phyloP scores from a whole-genome alignment of 495 filamentous ascomycete genomes.

The Penicillium mononematosum region DNA sequence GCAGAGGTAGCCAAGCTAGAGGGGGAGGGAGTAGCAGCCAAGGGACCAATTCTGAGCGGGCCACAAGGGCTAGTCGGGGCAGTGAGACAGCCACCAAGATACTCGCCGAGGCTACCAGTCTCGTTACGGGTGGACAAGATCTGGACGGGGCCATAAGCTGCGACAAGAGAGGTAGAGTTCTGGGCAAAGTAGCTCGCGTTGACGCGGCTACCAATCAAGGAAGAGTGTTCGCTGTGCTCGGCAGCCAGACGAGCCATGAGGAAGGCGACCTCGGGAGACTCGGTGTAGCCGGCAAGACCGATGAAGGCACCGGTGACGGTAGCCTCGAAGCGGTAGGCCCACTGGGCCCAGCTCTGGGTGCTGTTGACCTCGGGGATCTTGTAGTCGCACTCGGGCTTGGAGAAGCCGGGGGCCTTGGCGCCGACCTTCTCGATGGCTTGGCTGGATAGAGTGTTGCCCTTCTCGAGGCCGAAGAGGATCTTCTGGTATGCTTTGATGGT shows the following conservation, averaged over 20 bases:
- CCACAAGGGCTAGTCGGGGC: slow-evolving; percentile 28
- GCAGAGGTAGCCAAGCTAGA: slow-evolving; percentile 2
- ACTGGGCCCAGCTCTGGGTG: slow-evolving; percentile 22
- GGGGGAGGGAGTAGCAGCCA: slow-evolving; percentile 21
- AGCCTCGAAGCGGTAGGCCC: slow-evolving; percentile 26
- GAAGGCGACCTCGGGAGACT: slow-evolving; percentile 37
- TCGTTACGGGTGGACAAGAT: slow-evolving; percentile 24
- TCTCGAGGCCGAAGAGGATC: slow-evolving; percentile 27
- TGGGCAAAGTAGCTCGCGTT: slow-evolving; percentile 24
- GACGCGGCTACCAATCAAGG: slow-evolving; percentile 29
- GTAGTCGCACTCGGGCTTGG: slow-evolving; percentile 26
- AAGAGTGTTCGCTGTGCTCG: slow-evolving; percentile 29
- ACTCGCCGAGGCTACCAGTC: slow-evolving; percentile 31
- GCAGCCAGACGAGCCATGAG: slow-evolving; percentile 34
- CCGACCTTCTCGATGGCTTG: slow-evolving; percentile 27
- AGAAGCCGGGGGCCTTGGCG: slow-evolving; percentile 19
- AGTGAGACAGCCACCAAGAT: slow-evolving; percentile 28
- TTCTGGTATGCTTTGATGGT: slow-evolving; percentile 20
- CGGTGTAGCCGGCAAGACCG: slow-evolving; percentile 34
- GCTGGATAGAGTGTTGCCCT: slow-evolving; percentile 28
- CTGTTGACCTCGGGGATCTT: slow-evolving; percentile 20
- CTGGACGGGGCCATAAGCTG: slow-evolving; percentile 29
- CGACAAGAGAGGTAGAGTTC: slow-evolving; percentile 26
- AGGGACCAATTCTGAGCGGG: slow-evolving; percentile 24
- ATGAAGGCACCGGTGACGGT: slow-evolving; percentile 31